phyloP scores from a whole-genome alignment of 1,284 basidiomycete genomes.

The Malassezia psittaci region DNA sequence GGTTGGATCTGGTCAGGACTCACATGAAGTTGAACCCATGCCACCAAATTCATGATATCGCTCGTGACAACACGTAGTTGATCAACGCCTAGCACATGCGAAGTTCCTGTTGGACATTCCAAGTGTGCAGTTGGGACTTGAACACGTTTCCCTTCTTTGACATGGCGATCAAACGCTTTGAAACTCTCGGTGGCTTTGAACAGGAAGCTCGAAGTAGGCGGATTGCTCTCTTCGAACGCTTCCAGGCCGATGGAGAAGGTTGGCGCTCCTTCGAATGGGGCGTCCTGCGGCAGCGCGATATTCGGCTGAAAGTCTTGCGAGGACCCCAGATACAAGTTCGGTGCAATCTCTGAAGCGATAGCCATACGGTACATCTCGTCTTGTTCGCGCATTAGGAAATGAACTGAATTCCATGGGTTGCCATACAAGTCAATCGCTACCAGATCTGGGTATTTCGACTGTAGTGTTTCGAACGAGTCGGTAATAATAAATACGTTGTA shows the following conservation, averaged over 20 bases:
- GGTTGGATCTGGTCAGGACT: not conserved
- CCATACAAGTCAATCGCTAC: slow-evolving; percentile 53
- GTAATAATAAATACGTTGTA: slow-evolving; percentile 82
- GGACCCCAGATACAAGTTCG: slow-evolving; percentile 53
- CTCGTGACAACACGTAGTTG: not conserved
- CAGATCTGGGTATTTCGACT: slow-evolving; percentile 51
- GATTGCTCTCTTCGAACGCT: slow-evolving; percentile 65
- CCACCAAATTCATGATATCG: slow-evolving; percentile 29
- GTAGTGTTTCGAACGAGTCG: slow-evolving; percentile 55
- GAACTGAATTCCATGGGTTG: slow-evolving; percentile 49
- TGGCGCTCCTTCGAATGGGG: slow-evolving; percentile 12
- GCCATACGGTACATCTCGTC: slow-evolving; percentile 84
- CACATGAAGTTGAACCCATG: slow-evolving; percentile 42
- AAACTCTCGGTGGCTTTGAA: slow-evolving; percentile 52
- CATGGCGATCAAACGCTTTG: not conserved
- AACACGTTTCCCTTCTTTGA: not conserved
- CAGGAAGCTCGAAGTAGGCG: slow-evolving; percentile 57
- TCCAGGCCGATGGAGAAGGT: slow-evolving; percentile 65
- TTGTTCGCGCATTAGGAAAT: slow-evolving; percentile 58
- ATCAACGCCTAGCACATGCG: not conserved
- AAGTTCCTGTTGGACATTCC: slow-evolving; percentile 2
- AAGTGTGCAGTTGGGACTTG: slow-evolving; percentile 6
- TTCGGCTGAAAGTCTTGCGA: slow-evolving; percentile 5
- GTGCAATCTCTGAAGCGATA: slow-evolving; percentile 65
- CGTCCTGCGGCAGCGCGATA: slow-evolving; percentile 19